Evolutionary conservation across 179 eudicot species (phyloP).

Genomic region (Silene noctiflora): DNA sequence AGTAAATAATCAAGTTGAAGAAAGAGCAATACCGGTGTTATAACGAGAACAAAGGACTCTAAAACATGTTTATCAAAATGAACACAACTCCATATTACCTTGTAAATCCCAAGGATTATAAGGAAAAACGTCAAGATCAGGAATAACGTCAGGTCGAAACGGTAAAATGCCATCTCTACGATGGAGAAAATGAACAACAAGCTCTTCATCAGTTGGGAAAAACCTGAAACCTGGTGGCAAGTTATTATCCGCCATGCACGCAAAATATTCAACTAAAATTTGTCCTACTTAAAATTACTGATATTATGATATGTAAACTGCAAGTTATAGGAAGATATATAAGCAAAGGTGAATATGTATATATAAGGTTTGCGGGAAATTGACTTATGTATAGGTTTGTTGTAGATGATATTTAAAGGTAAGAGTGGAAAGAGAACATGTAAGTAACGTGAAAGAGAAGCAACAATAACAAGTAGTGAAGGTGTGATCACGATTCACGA

Average conservation of each 20-base stretch:
- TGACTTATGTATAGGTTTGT: slow-evolving; percentile 15
- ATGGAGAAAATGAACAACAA: slow-evolving; percentile 82
- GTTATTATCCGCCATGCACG: slow-evolving; percentile 46
- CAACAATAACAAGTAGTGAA: slow-evolving; percentile 31
- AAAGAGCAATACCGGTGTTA: no score
- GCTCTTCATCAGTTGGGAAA: slow-evolving; percentile 86
- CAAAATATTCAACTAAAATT: neutral
- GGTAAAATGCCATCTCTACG: slow-evolving; percentile 66
- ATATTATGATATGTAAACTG: neutral
- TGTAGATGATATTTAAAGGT: slow-evolving; percentile 45
- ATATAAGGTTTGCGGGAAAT: neutral
- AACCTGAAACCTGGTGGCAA: slow-evolving; percentile 92
- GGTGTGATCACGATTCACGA: slow-evolving; percentile 1
- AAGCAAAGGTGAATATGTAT: slow-evolving; percentile 2
- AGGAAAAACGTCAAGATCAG: slow-evolving; percentile 75
- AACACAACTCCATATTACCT: slow-evolving; percentile 37
- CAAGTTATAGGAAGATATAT: neutral
- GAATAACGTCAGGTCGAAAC: slow-evolving; percentile 79
- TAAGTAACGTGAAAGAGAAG: slow-evolving; percentile 57
- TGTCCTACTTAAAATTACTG: neutral
- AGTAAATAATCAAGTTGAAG: no score
- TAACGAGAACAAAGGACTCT: no score
- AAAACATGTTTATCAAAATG: no score
- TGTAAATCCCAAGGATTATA: slow-evolving; percentile 87
- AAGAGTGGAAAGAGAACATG: slow-evolving; percentile 6